Conservation (phyloP, 148 eudicot species). For the Camellia granthamiana region DNA sequence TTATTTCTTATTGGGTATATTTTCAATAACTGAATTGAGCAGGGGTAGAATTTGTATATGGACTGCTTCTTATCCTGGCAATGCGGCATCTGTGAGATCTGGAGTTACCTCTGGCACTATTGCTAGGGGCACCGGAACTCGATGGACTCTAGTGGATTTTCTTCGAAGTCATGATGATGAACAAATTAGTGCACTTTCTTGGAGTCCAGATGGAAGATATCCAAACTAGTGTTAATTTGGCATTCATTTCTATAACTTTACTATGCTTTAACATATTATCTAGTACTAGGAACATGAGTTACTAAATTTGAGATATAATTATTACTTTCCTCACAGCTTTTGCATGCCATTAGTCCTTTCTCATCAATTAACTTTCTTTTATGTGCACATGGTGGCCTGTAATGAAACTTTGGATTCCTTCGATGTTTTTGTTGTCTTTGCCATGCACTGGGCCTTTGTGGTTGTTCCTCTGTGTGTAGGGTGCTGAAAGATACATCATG, state of each 20-base stretch:
- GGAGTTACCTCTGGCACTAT: constrained; percentile 73
- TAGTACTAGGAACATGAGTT: neutral
- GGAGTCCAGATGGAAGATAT: constrained; percentile 99
- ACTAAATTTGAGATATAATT: neutral
- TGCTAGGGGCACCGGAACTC: constrained; percentile 66
- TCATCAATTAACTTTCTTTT: neutral
- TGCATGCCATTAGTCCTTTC: neutral
- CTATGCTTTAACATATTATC: neutral
- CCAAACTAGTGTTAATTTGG: constrained; percentile 30
- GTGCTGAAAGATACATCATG: neutral
- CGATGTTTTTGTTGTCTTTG: neutral
- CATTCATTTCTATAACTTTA: no score
- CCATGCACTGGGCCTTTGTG: neutral
- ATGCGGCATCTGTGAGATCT: constrained; percentile 82
- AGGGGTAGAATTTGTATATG: constrained; percentile 98
- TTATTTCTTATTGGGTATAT: constrained; percentile 1
- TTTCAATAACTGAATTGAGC: constrained; percentile 20
- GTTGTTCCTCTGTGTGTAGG: neutral
- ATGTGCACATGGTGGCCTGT: neutral
- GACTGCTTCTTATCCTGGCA: constrained; percentile 95
- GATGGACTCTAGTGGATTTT: constrained; percentile 95
- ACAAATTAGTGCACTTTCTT: constrained; percentile 85
- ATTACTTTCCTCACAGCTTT: neutral
- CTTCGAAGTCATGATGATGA: constrained; percentile 68
- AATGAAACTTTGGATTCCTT: neutral